Base-by-base conservation (phyloP, 2,329 filamentous ascomycete genomes). In the Diaporthe ilicicola region DNA sequence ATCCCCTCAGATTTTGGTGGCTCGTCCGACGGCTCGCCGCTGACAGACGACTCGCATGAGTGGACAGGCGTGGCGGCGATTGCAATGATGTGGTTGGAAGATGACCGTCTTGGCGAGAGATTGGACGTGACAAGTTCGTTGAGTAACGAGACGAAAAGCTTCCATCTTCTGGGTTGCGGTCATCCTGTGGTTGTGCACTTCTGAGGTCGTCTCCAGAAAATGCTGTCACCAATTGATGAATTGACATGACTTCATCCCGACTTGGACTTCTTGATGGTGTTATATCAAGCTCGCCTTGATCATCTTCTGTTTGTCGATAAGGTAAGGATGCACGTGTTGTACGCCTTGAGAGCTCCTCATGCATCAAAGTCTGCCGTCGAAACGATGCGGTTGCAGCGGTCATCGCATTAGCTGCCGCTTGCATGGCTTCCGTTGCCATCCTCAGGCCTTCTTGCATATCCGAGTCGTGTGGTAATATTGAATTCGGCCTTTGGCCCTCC, bases 361-460 rank as follows among this genome's bases (percentile, higher is more conserved):
- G 53, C 24, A 65, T 3, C n/a, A 32, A 27, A 15, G 67, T 51
- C 29, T 67, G 67, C n/a, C 42, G 44, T 39, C 39, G 67, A 53
- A 79, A 77, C 9, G 78, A 76, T 56, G 77, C 76, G 4, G 77
- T 78, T 29, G 77, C 78, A 22, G 75, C 75, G 2, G 75, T 73
- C 77, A 79, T 79, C 55, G 77, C 77, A 48, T 78, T 74, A 46
- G 77, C 78, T 9, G 78, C 78, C 22, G 73, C 73, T 70, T 78
- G 74, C 76, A 79, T 77, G 17, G 78, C 77, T 53, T 78, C 77
- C 8, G 77, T 76, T 27, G 77, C 77, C 29, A 61, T 73, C 42
- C 74, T 73, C 12, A 78, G 68, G 34, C 76, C 75, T 24, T 66
- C 56, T 13, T 75, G 73, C 6, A 72, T 70, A 19, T 46, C 65